These are phyloP conservation scores for Colletotrichum chlorophyti DNA, from an alignment of 2,329 filamentous ascomycete species.

Conservation along the genomic window DNA sequence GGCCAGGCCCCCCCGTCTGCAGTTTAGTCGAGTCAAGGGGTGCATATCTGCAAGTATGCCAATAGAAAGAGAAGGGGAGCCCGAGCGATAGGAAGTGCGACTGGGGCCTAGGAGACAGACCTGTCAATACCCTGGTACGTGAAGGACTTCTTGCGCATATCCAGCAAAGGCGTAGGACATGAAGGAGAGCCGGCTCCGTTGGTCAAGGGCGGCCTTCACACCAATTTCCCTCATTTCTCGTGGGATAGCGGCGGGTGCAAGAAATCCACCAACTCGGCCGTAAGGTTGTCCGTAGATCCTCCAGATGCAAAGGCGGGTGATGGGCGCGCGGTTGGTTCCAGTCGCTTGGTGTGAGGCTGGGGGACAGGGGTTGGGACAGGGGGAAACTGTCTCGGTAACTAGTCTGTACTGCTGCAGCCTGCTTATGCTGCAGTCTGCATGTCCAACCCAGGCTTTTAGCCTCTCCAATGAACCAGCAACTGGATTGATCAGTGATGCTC, in stretches of 20 bases:
- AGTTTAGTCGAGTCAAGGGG: background rate
- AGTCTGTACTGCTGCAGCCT: slow-evolving; percentile 21
- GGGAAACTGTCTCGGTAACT: slow-evolving; percentile 14
- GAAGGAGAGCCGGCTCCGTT: background rate
- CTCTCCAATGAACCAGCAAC: slow-evolving; percentile 4
- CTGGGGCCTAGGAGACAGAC: background rate
- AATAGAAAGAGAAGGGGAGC: background rate
- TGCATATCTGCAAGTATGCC: background rate
- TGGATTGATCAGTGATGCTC: background rate
- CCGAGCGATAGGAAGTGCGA: background rate
- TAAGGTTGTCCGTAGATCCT: slow-evolving; percentile 17
- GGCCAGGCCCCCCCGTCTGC: background rate
- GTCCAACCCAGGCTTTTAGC: background rate
- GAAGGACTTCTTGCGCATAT: background rate
- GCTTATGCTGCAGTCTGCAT: slow-evolving; percentile 14
- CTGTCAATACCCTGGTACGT: background rate
- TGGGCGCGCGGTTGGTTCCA: slow-evolving; percentile 23
- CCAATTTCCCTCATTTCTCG: background rate
- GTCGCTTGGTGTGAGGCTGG: slow-evolving; percentile 18
- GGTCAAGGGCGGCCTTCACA: background rate
- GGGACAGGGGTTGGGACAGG: slow-evolving; percentile 18
- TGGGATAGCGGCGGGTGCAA: background rate
- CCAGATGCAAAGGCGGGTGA: slow-evolving; percentile 15
- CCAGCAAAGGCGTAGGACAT: too few relatives aligned
- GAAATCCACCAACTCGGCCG: slow-evolving; percentile 13